Conservation (phyloP, 169 alveolate species). For the Babesia gibsoni region DNA sequence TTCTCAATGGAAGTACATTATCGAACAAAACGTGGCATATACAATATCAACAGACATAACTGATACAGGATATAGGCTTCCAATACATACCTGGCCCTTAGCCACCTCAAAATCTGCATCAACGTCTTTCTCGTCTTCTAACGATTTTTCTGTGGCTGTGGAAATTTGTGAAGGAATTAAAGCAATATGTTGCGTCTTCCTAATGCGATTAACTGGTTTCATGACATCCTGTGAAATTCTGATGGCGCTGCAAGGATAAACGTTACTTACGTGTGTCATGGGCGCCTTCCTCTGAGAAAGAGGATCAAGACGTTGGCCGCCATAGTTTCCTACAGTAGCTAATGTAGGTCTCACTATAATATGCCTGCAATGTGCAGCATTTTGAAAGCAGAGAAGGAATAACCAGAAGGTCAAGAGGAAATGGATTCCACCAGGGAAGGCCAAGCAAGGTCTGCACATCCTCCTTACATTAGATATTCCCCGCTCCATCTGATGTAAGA, state of each 20-base stretch:
- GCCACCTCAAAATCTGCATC: conserved; percentile 40
- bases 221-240: neutral
- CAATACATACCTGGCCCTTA: conserved; percentile 50
- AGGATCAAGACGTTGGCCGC: neutral
- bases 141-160: neutral
- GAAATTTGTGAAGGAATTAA: neutral
- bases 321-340: neutral
- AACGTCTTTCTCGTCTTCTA: neutral
- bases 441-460: conserved; percentile 27
- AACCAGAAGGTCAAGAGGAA: neutral
- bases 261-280: neutral
- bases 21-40: neutral
- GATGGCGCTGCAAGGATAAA: neutral
- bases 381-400: neutral
- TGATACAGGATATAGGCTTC: neutral
- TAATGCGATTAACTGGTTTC: neutral
- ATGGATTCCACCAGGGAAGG: conserved; percentile 3
- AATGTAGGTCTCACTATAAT: neutral
- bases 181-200: neutral
- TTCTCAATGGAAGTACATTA: neutral
- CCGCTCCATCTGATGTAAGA: conserved; percentile 1
- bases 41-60: neutral
- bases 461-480: neutral
- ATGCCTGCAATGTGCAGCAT: neutral
- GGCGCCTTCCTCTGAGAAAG: neutral